These are phyloP conservation scores for Clarireedia sp. DNA, from an alignment of 2,329 filamentous ascomycete genomes.

Conservation along the genomic window DNA sequence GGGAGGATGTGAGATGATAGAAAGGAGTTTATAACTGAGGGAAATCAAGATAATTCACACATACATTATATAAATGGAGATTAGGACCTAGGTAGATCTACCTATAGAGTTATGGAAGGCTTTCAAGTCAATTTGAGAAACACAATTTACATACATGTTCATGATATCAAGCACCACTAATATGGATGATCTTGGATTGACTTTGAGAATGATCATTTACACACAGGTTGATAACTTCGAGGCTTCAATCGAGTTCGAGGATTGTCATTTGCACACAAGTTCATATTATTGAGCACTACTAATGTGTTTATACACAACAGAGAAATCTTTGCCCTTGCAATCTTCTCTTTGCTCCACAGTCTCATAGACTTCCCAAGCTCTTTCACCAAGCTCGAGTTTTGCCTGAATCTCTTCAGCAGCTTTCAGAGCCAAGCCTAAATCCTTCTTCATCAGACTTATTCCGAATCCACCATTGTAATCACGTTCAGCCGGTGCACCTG, in stretches of 20 bases:
- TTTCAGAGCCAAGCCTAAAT: constrained; percentile 63
- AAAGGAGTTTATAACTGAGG: not conserved
- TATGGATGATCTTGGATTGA: constrained; percentile 34
- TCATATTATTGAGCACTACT: constrained; percentile 25
- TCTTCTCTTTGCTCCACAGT: constrained; percentile 51
- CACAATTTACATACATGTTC: not conserved
- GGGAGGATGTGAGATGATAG: not conserved
- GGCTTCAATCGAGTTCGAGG: too few species aligned
- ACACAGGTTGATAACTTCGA: too few species aligned
- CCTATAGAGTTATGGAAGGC: not conserved
- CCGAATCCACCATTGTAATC: constrained; percentile 76
- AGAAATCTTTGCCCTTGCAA: constrained; percentile 69
- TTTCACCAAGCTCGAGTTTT: constrained; percentile 54
- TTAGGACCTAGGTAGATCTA: not conserved
- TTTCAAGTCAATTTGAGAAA: not conserved
- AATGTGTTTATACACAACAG: constrained; percentile 69
- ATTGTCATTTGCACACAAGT: not conserved
- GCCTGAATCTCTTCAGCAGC: constrained; percentile 62
- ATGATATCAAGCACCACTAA: constrained; percentile 33
- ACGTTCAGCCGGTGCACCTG: constrained; percentile 63
- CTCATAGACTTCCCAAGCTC: constrained; percentile 60
- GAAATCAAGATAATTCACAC: not conserved
- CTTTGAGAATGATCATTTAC: not conserved
- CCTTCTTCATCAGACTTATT: constrained; percentile 72
- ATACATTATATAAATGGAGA: too few species aligned